A percentile compares a stretch with the other conserved stretches of the same genome.
These are phyloP conservation scores for Penicillium soppii DNA, from an alignment of 495 filamentous ascomycete genomes.

Conservation along the genomic window DNA sequence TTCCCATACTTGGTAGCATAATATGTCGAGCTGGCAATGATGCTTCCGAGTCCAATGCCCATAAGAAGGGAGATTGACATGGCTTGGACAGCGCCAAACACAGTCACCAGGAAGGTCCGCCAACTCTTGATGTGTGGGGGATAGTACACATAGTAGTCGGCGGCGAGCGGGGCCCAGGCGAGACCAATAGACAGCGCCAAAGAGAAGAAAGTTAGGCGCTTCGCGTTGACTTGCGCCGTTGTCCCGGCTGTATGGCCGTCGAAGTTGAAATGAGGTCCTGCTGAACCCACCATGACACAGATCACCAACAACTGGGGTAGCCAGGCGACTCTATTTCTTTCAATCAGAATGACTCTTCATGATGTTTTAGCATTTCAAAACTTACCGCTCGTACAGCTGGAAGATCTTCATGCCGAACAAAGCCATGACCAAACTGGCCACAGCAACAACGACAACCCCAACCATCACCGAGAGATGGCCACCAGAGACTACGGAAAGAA, in stretches of 20 bases:
- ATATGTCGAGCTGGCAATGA: constrained; percentile 47
- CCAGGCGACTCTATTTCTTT: constrained; percentile 57
- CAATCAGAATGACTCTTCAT: background rate
- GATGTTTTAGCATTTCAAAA: background rate
- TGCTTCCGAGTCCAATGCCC: constrained; percentile 70
- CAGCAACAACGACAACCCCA: constrained; percentile 65
- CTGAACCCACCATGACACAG: constrained; percentile 65
- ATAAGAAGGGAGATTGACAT: constrained; percentile 61
- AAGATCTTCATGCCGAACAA: constrained; percentile 75
- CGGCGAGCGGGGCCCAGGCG: constrained; percentile 51
- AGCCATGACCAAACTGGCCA: constrained; percentile 63
- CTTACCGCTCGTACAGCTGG: constrained; percentile 62
- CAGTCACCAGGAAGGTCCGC: constrained; percentile 47
- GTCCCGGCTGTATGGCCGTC: constrained; percentile 38
- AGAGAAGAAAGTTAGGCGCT: constrained; percentile 65
- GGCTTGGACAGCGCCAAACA: constrained; percentile 47
- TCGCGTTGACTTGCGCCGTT: constrained; percentile 46
- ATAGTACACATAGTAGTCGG: constrained; percentile 60
- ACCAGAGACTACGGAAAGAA: constrained; percentile 58
- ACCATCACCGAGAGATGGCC: constrained; percentile 61
- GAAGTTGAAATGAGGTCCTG: constrained; percentile 65
- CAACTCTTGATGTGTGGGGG: constrained; percentile 47
- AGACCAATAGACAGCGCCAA: constrained; percentile 56
- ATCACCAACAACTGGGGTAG: constrained; percentile 65
- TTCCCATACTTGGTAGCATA: constrained; percentile 56